A percentile compares a stretch with the other conserved stretches of the same genome.
These are phyloP conservation scores for Cercospora sp. DNA, from an alignment of 2,329 filamentous ascomycete species.

Conservation along the genomic window DNA sequence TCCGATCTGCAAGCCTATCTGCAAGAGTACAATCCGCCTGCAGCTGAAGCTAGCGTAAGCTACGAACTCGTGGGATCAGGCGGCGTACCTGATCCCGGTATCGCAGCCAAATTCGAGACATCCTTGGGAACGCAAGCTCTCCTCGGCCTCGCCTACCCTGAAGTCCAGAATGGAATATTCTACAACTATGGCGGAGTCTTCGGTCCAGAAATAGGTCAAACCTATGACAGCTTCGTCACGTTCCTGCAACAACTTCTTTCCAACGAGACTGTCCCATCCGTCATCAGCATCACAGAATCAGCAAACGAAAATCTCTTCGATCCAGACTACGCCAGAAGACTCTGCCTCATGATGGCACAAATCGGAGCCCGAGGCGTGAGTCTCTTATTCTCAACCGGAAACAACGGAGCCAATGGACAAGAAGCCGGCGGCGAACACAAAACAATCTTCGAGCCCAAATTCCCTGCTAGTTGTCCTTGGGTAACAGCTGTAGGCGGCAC, in stretches of 20 bases:
- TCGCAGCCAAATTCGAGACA: slow-evolving; percentile 30
- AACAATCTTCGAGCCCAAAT: slow-evolving; percentile 47
- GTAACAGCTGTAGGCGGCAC: slow-evolving; percentile 48
- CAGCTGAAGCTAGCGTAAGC: slow-evolving; percentile 22
- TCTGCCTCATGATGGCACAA: slow-evolving; percentile 64
- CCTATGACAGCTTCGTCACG: slow-evolving; percentile 30
- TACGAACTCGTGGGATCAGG: slow-evolving; percentile 27
- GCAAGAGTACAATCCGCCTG: slow-evolving; percentile 26
- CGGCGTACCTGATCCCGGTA: slow-evolving; percentile 21
- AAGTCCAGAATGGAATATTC: slow-evolving; percentile 23
- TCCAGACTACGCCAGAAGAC: slow-evolving; percentile 56
- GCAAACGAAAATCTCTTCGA: slow-evolving; percentile 27
- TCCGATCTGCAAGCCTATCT: slow-evolving; percentile 27
- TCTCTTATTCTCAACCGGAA: slow-evolving; percentile 62
- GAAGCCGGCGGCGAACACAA: slow-evolving; percentile 42
- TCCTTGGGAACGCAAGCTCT: slow-evolving; percentile 28
- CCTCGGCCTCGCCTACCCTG: slow-evolving; percentile 28
- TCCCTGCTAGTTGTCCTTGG: slow-evolving; percentile 50
- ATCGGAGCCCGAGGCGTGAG: slow-evolving; percentile 65
- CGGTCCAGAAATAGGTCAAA: slow-evolving; percentile 22
- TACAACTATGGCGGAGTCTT: slow-evolving; percentile 34
- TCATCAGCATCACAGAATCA: slow-evolving; percentile 29
- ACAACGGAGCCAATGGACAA: slow-evolving; percentile 48
- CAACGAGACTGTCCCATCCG: slow-evolving; percentile 29
- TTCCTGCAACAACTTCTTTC: slow-evolving; percentile 31